Evolutionary conservation across 2,329 filamentous ascomycete genomes (phyloP).

Genomic region (Claviceps pazoutovae): DNA sequence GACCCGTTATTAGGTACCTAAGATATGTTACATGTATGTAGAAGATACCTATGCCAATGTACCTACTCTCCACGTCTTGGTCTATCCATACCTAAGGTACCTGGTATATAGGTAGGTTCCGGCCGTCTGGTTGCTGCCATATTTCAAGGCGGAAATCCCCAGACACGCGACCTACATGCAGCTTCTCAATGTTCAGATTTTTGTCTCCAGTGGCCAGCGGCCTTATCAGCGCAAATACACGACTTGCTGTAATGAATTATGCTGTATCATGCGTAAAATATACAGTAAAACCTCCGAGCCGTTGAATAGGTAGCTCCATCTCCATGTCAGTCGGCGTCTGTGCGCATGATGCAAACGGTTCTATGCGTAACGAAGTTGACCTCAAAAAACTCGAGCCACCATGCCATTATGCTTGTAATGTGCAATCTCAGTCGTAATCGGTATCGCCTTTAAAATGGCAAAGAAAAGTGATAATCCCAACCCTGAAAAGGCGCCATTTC

Average conservation of each 20-base stretch:
- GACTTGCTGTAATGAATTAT: neutral
- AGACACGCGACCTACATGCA: no score
- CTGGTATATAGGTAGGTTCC: no score
- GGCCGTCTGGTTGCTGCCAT: no score
- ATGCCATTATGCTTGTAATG: neutral
- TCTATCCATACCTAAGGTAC: no score
- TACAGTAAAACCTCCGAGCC: neutral
- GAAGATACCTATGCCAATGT: no score
- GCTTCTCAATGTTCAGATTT: no score
- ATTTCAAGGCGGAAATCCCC: no score
- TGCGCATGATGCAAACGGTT: neutral
- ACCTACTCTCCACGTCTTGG: no score
- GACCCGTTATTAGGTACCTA: no score
- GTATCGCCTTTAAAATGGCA: neutral
- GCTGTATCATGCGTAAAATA: neutral
- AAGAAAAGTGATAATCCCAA: neutral
- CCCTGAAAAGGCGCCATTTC: neutral
- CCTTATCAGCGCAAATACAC: neutral
- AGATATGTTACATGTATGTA: no score
- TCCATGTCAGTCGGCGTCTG: neutral
- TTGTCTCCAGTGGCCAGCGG: no score
- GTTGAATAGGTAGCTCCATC: neutral
- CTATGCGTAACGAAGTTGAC: neutral
- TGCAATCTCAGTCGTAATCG: neutral
- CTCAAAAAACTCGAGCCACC: neutral